phyloP scores from a whole-genome alignment of 345 rosid genomes.

The Cardamine chenopodiifolia region DNA sequence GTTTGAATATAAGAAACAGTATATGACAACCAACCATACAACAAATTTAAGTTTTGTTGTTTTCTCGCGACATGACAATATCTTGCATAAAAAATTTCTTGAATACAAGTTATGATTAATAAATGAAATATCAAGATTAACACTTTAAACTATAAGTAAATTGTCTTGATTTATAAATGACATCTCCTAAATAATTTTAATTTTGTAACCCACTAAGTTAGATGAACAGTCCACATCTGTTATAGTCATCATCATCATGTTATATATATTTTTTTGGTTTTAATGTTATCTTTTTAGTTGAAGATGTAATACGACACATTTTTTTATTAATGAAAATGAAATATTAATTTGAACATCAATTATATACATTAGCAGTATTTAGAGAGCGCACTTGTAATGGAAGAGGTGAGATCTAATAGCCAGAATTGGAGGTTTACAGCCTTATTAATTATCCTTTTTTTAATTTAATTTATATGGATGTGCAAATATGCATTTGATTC shows the following conservation, averaged over 20 bases:
- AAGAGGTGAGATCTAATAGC: neutral
- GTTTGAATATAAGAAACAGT: neutral
- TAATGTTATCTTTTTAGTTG: neutral
- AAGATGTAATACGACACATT: constrained; percentile 12
- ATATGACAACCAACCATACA: neutral
- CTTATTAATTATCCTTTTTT: neutral
- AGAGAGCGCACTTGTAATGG: neutral
- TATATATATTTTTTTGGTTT: too few species aligned
- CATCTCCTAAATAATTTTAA: neutral
- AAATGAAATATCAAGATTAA: neutral
- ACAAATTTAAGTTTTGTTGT: neutral
- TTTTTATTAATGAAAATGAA: neutral
- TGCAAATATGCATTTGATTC: constrained; percentile 17
- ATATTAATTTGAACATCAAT: neutral
- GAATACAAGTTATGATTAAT: neutral
- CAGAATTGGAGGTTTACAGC: neutral
- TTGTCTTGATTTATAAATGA: constrained; percentile 3
- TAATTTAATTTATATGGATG: constrained; percentile 13
- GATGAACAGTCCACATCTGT: constrained; percentile 32
- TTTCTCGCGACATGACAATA: neutral
- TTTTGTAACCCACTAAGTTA: neutral
- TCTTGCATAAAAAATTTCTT: neutral
- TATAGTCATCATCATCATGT: constrained; percentile 27
- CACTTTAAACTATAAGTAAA: neutral
- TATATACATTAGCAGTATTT: neutral